Evolutionary conservation across 2,329 filamentous ascomycete species (phyloP), one percentile per base, ranked within the genome.

Genomic region (Fusarium miscanthi): DNA sequence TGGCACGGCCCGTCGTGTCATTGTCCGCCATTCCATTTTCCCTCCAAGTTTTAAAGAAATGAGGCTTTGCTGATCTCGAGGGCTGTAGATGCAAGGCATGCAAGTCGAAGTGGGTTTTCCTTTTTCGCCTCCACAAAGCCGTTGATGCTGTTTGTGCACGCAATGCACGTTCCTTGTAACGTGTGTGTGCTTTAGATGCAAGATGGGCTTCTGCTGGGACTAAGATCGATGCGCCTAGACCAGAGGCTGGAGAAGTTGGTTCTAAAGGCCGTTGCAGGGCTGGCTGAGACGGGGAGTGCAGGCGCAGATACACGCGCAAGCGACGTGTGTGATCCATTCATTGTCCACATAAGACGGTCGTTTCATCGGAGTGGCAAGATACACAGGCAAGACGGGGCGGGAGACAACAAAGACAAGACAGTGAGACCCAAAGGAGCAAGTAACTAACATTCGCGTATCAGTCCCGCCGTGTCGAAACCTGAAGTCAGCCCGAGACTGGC

Each of bases 341-440:
- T 48, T 48, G 38, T 25, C 51, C 23, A 46, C 48, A 43, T 35
- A 53, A 65, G 49, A 61, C 48, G 59, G 46, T 48, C 41, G 74
- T 77, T 76, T 76, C 74, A 76, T 72, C 64, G 56, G 66, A 63
- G 67, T 62, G 71, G 68, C 63, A 54, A 72, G 52, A 63, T 54
- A 59, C 54, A 70, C 49, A 30, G 53, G 49, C 43, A 56, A 61
- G 53, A 35, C 40, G 63, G 66, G 52, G 62, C 45, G 45, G 51
- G 52, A 66, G 63, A 57, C 45, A 72, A 53, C 41, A 67, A 40
- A 51, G 46, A 45, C 31, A 54, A 69, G 63, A 66, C 38, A 66
- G 35, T 43, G 42, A 17, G 27, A 48, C 19, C 54, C 37, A 51
- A 45, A 69, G 33, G 51, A 57, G 49, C 35, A 43, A 69, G 49